Percentiles rank a stretch among this genome's conserved stretches.
Conservation (phyloP, 164 flowering plant genomes). For the Annona cherimola region DNA sequence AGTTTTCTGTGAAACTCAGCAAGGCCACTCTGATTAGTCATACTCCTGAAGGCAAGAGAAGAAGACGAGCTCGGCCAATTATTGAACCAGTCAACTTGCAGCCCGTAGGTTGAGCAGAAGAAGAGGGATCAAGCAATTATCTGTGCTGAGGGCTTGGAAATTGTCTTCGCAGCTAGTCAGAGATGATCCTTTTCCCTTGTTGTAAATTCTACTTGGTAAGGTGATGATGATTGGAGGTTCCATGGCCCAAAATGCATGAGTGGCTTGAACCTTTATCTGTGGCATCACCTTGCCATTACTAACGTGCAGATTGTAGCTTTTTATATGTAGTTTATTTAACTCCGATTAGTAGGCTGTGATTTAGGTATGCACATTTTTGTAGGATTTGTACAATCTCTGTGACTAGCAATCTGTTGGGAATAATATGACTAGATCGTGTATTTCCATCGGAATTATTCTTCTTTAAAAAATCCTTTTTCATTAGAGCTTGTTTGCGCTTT, state of each 20-base stretch:
- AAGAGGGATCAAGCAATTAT: not conserved
- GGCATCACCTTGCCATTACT: not conserved
- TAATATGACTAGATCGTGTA: too few relatives aligned
- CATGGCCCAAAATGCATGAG: not conserved
- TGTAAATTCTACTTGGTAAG: not conserved
- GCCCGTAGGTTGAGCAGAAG: conserved; percentile 24
- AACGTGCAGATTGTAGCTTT: not conserved
- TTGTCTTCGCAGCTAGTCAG: not conserved
- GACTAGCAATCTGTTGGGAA: too few relatives aligned
- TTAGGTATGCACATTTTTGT: not conserved
- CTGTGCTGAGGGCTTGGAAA: not conserved
- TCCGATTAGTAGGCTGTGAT: not conserved
- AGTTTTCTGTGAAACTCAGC: conserved; percentile 32
- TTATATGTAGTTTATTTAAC: not conserved
- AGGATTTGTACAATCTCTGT: not conserved
- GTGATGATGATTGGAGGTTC: not conserved
- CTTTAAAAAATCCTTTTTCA: too few relatives aligned
- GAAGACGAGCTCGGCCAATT: conserved; percentile 42
- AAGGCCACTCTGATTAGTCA: conserved; percentile 33
- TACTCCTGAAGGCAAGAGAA: conserved; percentile 74
- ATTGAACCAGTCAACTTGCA: conserved; percentile 36
- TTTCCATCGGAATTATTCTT: too few relatives aligned
- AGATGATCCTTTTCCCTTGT: not conserved
- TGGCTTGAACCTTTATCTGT: not conserved
- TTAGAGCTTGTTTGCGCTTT: too few relatives aligned